These are phyloP conservation scores for Saturnispora silvae DNA, from an alignment of 805 yeast species.

Conservation along the genomic window DNA sequence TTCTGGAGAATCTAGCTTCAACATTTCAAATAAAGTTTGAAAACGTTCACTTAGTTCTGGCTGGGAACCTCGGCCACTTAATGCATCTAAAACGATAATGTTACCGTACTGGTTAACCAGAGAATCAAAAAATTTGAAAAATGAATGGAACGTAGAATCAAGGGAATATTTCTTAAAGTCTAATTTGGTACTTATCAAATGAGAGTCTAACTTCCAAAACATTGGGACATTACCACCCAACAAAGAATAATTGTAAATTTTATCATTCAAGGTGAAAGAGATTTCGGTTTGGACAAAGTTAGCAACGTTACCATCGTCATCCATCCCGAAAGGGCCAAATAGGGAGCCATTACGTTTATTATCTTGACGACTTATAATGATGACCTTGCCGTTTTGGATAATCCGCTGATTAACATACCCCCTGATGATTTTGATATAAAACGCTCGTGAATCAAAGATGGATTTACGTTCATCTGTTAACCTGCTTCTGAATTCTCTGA, in stretches of 20 bases:
- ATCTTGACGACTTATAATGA: constrained; percentile 42
- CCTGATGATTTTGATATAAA: constrained; percentile 36
- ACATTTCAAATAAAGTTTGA: constrained; percentile 18
- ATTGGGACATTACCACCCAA: constrained; percentile 46
- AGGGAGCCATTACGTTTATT: constrained; percentile 36
- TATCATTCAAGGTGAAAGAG: constrained; percentile 28
- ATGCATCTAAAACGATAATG: constrained; percentile 38
- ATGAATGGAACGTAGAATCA: constrained; percentile 45
- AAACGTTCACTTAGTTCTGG: constrained; percentile 35
- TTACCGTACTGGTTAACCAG: constrained; percentile 39
- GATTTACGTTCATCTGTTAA: constrained; percentile 31
- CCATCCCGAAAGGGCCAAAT: constrained; percentile 50
- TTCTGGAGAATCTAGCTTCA: constrained; percentile 9
- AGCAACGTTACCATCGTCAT: constrained; percentile 53
- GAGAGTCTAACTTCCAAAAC: constrained; percentile 42
- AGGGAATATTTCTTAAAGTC: constrained; percentile 37
- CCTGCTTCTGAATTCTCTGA: constrained; percentile 36
- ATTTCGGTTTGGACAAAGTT: constrained; percentile 45
- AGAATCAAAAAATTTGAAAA: constrained; percentile 38
- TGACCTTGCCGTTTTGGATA: constrained; percentile 21
- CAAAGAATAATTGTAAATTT: constrained; percentile 32
- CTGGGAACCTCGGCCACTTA: constrained; percentile 32
- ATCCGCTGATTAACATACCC: constrained; percentile 37
- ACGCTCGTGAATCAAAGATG: constrained; percentile 36
- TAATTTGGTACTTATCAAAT: constrained; percentile 34